Conservation (phyloP, 805 yeast species). For the Pichia rugopelliculosa region DNA sequence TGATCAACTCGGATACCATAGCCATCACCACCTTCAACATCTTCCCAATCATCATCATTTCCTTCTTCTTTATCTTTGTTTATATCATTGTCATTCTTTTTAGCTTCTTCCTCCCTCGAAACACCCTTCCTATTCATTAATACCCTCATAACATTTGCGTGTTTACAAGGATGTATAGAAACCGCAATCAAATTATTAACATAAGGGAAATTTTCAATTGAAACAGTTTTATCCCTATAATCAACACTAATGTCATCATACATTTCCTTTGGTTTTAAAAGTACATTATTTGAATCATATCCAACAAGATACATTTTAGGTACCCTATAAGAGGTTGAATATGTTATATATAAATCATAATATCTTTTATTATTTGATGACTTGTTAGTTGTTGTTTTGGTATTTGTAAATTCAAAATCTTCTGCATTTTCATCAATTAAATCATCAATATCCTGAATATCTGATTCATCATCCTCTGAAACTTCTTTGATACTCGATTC, state of each 20-base stretch:
- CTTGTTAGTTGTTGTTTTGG: slow-evolving; percentile 16
- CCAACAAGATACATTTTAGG: slow-evolving; percentile 94
- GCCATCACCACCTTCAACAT: slow-evolving; percentile 11
- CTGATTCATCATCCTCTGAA: slow-evolving; percentile 17
- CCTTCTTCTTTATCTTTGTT: slow-evolving; percentile 11
- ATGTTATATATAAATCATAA: slow-evolving; percentile 85
- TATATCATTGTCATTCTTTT: slow-evolving; percentile 20
- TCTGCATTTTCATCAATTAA: slow-evolving; percentile 30
- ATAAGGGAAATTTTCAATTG: slow-evolving; percentile 90
- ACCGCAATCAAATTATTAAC: slow-evolving; percentile 67
- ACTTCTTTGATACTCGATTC: slow-evolving; percentile 8
- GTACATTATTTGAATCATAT: slow-evolving; percentile 73
- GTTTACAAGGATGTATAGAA: slow-evolving; percentile 94
- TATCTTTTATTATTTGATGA: slow-evolving; percentile 36
- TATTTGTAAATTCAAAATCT: slow-evolving; percentile 25
- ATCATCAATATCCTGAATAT: slow-evolving; percentile 37
- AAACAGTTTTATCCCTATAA: slow-evolving; percentile 91
- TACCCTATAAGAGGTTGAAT: slow-evolving; percentile 91
- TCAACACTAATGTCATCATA: slow-evolving; percentile 90
- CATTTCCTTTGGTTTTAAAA: slow-evolving; percentile 83
- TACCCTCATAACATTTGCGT: slow-evolving; percentile 89
- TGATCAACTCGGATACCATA: slow-evolving; percentile 75
- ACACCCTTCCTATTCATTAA: slow-evolving; percentile 65
- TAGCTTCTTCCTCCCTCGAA: slow-evolving; percentile 29
- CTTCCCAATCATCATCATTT: slow-evolving; percentile 22